Evolutionary conservation across 2,329 filamentous ascomycete genomes (phyloP), one percentile per base, ranked within the genome.

Genomic region (Fusarium sp.): DNA sequence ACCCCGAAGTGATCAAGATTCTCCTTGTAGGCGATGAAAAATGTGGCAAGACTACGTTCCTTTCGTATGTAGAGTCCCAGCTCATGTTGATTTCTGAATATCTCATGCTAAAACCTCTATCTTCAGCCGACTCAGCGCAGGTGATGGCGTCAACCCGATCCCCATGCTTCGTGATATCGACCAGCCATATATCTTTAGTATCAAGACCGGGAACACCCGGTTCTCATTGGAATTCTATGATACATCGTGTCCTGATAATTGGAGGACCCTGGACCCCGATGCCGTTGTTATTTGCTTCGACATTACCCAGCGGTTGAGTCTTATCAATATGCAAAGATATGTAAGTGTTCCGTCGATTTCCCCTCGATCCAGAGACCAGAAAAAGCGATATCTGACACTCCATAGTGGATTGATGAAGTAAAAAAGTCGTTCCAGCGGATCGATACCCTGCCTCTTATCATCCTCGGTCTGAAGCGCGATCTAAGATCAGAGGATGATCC

Each of bases 391-490:
- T 17, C 32, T 37, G 35, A 52, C 13, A 43, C 19, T 30, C 20
- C n/a, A 37, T 62, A 89, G 87, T 90, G 87, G 87, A 81, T 84
- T 63, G 83, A 85, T 61, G 82, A 88, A 70, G 80, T 85, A 50
- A 84, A 84, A 61, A 78, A 75, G 52, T 75, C 80, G 9, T 88
- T 88, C 67, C 73, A 76, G 30, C 76, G 80, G 23, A 79, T 79
- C 62, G 84, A 86, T 67, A 76, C 74, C 27, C 75, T 88, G 32
- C 87, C 88, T 3, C 64, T 89, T 25, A 78, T 89, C 19, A 79
- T 90, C 15, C 76, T 89, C 5, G 88, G 87, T 13, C 78, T 90
- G 62, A 90, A 90, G 77, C 81, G 88, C 61, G 88, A 90, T 69
- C 75, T 89, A 53, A 80, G 86, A 56, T 86, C 84, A 3, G 85